These are phyloP conservation scores for Phanerochaete sordida DNA, from an alignment of 768 basidiomycete genomes.

Conservation along the genomic window DNA sequence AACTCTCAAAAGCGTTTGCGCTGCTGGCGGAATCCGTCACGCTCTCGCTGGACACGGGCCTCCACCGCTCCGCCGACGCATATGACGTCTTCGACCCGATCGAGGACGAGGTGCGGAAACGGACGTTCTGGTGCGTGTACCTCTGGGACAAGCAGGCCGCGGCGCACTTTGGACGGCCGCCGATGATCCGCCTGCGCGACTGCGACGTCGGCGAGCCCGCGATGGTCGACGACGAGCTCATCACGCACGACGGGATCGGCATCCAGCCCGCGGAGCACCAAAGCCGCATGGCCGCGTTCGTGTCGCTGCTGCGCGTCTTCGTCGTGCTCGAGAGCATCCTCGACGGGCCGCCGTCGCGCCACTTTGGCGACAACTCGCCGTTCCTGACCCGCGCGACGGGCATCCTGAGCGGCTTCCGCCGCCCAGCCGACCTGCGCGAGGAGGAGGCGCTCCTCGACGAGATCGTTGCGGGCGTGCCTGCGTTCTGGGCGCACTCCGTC, in stretches of 20 bases:
- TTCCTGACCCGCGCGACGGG: conserved; percentile 73
- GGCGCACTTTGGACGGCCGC: conserved; percentile 86
- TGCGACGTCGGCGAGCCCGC: conserved; percentile 90
- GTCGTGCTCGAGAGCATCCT: conserved; percentile 87
- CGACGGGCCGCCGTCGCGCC: conserved; percentile 72
- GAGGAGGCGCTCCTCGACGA: conserved; percentile 83
- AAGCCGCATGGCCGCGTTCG: conserved; percentile 78
- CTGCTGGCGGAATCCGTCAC: conserved; percentile 86
- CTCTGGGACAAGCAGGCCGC: conserved; percentile 94
- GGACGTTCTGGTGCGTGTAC: conserved; percentile 96
- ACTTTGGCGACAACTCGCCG: conserved; percentile 60
- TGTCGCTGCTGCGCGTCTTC: conserved; percentile 72
- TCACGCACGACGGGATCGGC: conserved; percentile 68
- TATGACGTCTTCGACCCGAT: conserved; percentile 87
- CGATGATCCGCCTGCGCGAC: conserved; percentile 81
- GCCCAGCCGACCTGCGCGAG: conserved; percentile 66
- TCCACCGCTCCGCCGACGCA: conserved; percentile 83
- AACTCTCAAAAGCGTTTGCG: conserved; percentile 81
- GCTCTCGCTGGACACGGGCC: conserved; percentile 82
- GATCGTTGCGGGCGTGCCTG: conserved; percentile 65
- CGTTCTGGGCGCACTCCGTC: conserved; percentile 75
- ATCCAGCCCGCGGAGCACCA: conserved; percentile 68
- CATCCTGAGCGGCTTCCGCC: conserved; percentile 58
- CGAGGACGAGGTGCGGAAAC: conserved; percentile 88
- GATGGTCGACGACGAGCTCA: conserved; percentile 85